Evolutionary conservation across 305 asterid genomes (phyloP), one percentile per base, ranked within the genome.

Genomic region (Fraxinus platypoda): DNA sequence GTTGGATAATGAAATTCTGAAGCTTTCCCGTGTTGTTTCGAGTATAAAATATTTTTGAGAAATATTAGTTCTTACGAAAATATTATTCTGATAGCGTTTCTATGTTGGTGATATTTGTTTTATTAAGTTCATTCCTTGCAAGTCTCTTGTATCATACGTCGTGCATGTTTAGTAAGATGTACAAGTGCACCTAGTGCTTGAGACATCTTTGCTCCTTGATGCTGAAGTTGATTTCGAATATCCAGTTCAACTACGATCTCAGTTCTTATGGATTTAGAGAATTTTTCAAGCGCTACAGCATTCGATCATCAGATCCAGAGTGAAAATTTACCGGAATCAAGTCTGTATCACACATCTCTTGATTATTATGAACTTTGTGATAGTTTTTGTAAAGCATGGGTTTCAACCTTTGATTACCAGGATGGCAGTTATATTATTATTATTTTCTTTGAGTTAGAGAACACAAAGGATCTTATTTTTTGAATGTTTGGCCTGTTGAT

Each of bases 241-340:
- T 64, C 33, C 94, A 95, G 99, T 93, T 90, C 91, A 92, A 90
- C 85, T 84, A 90, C 34, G 97, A 94, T 31, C 62, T 81, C 62
- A 94, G 99, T 80, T 83, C 91, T 15, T 95, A 94, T 73, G 99
- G 99, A 76, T 94, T 95, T 84, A 88, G 97, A 88, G 98, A 95
- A 87, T 93, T 87, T 89, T 93, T 94, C 93, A 95, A 91, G 90
- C 93, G 92, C 49, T 85, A 94, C 54, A 92, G 89, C 49, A 82
- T 94, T n/a, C 88, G 74, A 81, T 86, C 89, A 21, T 84, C 97
- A 19, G 91, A 87, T 41, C 78, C 83, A 7, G 88, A 87, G 77
- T 88, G 86, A 87, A 82, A 49, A 30, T 83, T 12, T 2, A 8
- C 5, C 19, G 26, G 37, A 28, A n/a, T 77, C 21, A 28, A 66